phyloP scores from a whole-genome alignment of 2,329 filamentous ascomycete genomes.

The Penicillium sp. region DNA sequence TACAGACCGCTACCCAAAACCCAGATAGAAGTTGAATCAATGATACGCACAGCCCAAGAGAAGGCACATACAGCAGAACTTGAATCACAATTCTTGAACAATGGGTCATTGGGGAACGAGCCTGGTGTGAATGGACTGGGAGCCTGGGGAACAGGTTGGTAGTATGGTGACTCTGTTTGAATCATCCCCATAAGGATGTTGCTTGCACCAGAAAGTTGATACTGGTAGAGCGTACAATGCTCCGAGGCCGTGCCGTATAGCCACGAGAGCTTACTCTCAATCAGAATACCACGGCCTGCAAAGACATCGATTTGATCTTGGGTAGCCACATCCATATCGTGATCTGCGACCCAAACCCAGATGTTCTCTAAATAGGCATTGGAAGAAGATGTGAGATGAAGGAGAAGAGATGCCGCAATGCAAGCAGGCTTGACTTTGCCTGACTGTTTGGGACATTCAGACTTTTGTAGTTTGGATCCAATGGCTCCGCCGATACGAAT shows the following conservation, averaged over 20 bases:
- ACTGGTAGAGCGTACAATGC: conserved; percentile 69
- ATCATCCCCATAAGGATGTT: conserved; percentile 55
- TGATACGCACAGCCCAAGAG: conserved; percentile 17
- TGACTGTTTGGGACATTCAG: conserved; percentile 31
- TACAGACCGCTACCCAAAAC: conserved; percentile 68
- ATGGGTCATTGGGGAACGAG: conserved; percentile 50
- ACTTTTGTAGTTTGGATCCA: conserved; percentile 34
- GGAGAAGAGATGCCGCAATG: conserved; percentile 50
- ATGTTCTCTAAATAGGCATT: conserved; percentile 36
- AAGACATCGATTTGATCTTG: conserved; percentile 64
- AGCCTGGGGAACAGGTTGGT: conserved; percentile 60
- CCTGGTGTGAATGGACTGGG: conserved; percentile 55
- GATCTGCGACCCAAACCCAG: conserved; percentile 37
- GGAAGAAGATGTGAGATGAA: conserved; percentile 62
- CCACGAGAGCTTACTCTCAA: conserved; percentile 56
- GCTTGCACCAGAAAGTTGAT: conserved; percentile 60
- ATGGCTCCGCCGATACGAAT: conserved; percentile 41
- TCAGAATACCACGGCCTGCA: conserved; percentile 51
- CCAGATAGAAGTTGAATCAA: conserved; percentile 50
- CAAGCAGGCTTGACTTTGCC: conserved; percentile 22
- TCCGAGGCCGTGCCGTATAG: conserved; percentile 65
- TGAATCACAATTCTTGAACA: conserved; percentile 39
- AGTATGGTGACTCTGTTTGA: conserved; percentile 72
- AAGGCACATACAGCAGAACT: conserved; percentile 3
- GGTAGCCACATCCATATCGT: conserved; percentile 29